phyloP scores from a whole-genome alignment of 352 stramenopile species.

The Phytophthora idaei region DNA sequence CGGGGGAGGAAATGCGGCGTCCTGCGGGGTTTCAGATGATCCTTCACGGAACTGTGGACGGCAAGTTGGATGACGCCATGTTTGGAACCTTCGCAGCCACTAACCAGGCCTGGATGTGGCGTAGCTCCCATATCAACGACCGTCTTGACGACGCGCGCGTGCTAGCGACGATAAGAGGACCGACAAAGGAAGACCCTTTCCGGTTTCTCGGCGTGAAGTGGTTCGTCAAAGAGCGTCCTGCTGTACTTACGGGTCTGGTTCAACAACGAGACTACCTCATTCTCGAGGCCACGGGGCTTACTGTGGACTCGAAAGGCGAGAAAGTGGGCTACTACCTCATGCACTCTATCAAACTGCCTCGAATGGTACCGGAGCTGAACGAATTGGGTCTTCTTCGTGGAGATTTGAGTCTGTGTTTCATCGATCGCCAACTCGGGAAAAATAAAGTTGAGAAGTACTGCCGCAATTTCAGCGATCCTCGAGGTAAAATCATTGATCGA shows the following conservation, averaged over 20 bases:
- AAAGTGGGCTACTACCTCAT: slow-evolving; percentile 4
- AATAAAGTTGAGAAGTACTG: slow-evolving; percentile 8
- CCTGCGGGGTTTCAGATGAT: not conserved
- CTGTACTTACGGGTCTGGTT: slow-evolving; percentile 3
- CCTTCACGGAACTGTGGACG: slow-evolving; percentile 1
- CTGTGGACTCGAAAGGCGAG: not conserved
- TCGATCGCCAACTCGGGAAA: not conserved
- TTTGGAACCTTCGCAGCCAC: slow-evolving; percentile 7
- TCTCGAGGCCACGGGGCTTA: slow-evolving; percentile 4
- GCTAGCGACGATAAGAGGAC: not conserved
- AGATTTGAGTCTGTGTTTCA: slow-evolving; percentile 7
- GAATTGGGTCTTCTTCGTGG: slow-evolving; percentile 6
- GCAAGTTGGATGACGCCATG: slow-evolving; percentile 4
- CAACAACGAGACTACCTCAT: slow-evolving; percentile 9
- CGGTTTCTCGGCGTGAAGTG: slow-evolving; percentile 3
- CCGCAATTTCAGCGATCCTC: slow-evolving; percentile 4
- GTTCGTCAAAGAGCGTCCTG: slow-evolving; percentile 8
- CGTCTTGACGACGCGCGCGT: slow-evolving; percentile 3
- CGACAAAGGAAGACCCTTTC: slow-evolving; percentile 7
- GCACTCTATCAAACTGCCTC: slow-evolving; percentile 7
- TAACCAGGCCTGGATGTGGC: slow-evolving; percentile 7
- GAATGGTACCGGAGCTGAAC: not conserved
- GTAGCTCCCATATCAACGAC: slow-evolving; percentile 6
- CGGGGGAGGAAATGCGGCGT: not conserved
- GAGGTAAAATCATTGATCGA: slow-evolving; percentile 3